Base-by-base conservation (phyloP, 768 basidiomycete genomes). In the Amanita thiersii region DNA sequence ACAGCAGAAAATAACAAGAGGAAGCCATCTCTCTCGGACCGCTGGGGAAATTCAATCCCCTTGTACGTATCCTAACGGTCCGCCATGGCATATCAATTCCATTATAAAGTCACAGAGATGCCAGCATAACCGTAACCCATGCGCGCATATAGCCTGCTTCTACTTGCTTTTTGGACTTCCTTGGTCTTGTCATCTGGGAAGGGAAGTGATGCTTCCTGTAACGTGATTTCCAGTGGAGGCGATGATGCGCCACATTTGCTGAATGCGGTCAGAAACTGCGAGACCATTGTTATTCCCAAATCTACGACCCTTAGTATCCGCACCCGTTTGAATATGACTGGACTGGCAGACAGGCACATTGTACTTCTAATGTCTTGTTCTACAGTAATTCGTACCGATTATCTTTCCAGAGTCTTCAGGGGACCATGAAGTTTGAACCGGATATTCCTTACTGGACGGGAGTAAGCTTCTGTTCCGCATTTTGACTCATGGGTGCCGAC, bases 391-490 rank as follows among this genome's bases (percentile, higher is more conserved):
- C 19, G 21, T 21, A 7, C 29, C 11, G 6, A n/a, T 35, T 17
- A 25, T 26, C 10, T 45, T 42, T 20, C 5, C 45, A 77, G 75
- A 62, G 56, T 47, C 50, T 79, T 10, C 52, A 67, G 53, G 77
- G 75, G 21, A 75, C 70, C 5, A 53, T 79, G 34, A 64, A 63
- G 39, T 77, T 77, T 51, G 60, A 62, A 21, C 65, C 67, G 1
- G 59, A 77, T 43, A 66, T 77, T 40, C 56, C 66, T 6, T 76
- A 77, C 47, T 77, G 75, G 75, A 67, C 64, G 29, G 68, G 64
- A 39, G 72, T 73, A 46, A 2, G 63, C 49, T 20, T 36, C 4
- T n/a, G 3, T 10, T 6, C 2, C 7, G 17, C 10, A 10, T 15
- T 2, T 14, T 15, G 29, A 30, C 9, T 15, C 5, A 31, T 35